Base-by-base conservation (phyloP, 768 basidiomycete genomes). In the Russula foetens region DNA sequence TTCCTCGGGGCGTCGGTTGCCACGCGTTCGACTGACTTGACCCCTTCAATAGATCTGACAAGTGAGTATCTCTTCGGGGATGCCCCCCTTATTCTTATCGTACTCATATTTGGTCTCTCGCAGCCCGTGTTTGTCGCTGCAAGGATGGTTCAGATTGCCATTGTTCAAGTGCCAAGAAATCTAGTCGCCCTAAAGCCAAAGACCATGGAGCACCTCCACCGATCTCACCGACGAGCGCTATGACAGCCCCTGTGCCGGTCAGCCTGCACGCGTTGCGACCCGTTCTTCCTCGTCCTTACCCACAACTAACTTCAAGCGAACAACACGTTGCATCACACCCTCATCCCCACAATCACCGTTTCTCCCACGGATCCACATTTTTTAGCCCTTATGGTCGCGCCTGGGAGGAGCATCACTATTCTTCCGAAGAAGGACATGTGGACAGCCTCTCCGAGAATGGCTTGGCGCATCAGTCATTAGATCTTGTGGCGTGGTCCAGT, bases 331-430 rank as follows among this genome's bases (percentile, higher is more conserved):
- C 19, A 76, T 79, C 54, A 53, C 69, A 62, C 14, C 63, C 65
- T 56, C 79, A 80, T 50, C 79, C 79, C 67, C 79, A 84, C 63
- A 68, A 64, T 19, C 54, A 52, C 51, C 62, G 64, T 41, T 48
- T 61, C 41, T 59, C 63, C 33, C 80, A 81, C 67, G 81, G 84
- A 56, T 74, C 74, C 60, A 72, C 76, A 59, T 73, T 75, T 46
- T 88, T 76, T 69, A 85, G 83, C 55, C 88, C 88, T 0, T 90
- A 90, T 58, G 81, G 81, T 19, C 79, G 85, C 24, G 84, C 85
- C 17, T 83, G 87, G 64, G 63, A 63, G 50, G 86, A 82, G 53
- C 71, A 76, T 4, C 62, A 71, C n/a, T 77, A 80, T 62, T 70
- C 73, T 12, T 56, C 69, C 17, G 76, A 77, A 53, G 44, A 53